Conservation (phyloP, 2,329 filamentous ascomycete species). For the Trichothecium roseum region DNA sequence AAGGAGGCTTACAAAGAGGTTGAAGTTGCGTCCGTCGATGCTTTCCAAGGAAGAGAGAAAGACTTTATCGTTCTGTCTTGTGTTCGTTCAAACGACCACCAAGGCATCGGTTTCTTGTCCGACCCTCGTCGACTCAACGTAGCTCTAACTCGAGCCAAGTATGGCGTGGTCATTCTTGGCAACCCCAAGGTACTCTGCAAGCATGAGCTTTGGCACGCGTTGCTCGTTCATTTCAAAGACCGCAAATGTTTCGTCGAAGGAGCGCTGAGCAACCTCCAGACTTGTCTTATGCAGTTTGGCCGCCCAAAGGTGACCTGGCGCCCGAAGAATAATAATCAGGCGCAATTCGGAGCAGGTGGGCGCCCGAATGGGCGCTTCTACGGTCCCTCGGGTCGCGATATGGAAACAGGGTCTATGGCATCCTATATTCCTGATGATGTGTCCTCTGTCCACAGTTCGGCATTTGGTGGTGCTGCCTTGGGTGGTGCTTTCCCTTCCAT, state of each 20-base stretch:
- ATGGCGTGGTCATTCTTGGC: slow-evolving; percentile 88
- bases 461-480: slow-evolving; percentile 75
- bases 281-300: slow-evolving; percentile 88
- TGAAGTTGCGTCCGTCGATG: slow-evolving; percentile 95
- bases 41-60: slow-evolving; percentile 97
- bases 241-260: slow-evolving; percentile 93
- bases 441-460: slow-evolving; percentile 88
- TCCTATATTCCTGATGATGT: slow-evolving; percentile 97
- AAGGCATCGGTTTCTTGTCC: slow-evolving; percentile 97
- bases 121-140: slow-evolving; percentile 97
- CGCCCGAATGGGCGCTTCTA: slow-evolving; percentile 31
- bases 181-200: slow-evolving; percentile 97
- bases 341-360: slow-evolving; percentile 48
- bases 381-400: slow-evolving; percentile 36
- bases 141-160: slow-evolving; percentile 92
- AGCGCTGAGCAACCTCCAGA: slow-evolving; percentile 89
- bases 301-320: slow-evolving; percentile 88
- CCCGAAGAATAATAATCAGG: slow-evolving; percentile 67
- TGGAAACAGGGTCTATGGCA: slow-evolving; percentile 78
- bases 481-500: slow-evolving; percentile 72
- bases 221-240: slow-evolving; percentile 94
- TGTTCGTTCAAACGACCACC: slow-evolving; percentile 96
- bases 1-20: slow-evolving; percentile 99
- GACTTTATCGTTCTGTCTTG: slow-evolving; percentile 98
- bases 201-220: slow-evolving; percentile 94